Evolutionary conservation across 306 rosid species (phyloP), one percentile per base, ranked within the genome.

Genomic region (Amphicarpaea edgeworthii): DNA sequence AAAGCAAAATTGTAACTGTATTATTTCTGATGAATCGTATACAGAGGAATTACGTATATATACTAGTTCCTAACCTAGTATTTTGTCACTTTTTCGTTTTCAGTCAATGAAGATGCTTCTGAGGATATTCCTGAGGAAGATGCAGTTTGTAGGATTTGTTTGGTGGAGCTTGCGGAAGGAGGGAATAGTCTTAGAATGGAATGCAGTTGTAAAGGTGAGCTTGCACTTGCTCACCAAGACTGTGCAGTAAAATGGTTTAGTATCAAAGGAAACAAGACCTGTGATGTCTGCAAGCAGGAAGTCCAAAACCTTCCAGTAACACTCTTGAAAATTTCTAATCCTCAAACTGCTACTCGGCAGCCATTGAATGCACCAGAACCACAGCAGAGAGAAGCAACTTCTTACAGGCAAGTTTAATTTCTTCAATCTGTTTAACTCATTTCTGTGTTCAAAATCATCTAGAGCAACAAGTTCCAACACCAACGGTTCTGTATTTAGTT

Each of bases 161-260:
- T 87, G 40, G 83, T 82, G 20, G 96, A 85, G 83, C 88, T 90
- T 26, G 81, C 75, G n/a, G 96, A 88, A 84, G 96, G 91, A 24
- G 91, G 90, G 30, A 85, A 88, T 66, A 82, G 87, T 20, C 90
- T 90, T 43, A 88, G 87, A 83, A 77, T 90, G 96, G 96, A 88
- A 70, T 90, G 96, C 88, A 88, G 93, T 79, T 90, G 96, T 87
- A 90, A 88, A 78, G 96, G 96, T 68, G 93, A 90, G 67, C 90
- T 90, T 70, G 96, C 96, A 54, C 93, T 90, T 50, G 96, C 96
- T 59, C 96, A 90, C 89, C 81, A 90, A 73, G 91, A 85, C 47
- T 90, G 96, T 80, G 96, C 96, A 61, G 81, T 90, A 63, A 90
- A 90, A 79, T 90, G 96, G 96, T 90, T 90, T 84, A 88, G 86